Evolutionary conservation across 139 green algal species (phyloP), one percentile per base, ranked within the genome.

Genomic region (Chlamydomonas incerta): DNA sequence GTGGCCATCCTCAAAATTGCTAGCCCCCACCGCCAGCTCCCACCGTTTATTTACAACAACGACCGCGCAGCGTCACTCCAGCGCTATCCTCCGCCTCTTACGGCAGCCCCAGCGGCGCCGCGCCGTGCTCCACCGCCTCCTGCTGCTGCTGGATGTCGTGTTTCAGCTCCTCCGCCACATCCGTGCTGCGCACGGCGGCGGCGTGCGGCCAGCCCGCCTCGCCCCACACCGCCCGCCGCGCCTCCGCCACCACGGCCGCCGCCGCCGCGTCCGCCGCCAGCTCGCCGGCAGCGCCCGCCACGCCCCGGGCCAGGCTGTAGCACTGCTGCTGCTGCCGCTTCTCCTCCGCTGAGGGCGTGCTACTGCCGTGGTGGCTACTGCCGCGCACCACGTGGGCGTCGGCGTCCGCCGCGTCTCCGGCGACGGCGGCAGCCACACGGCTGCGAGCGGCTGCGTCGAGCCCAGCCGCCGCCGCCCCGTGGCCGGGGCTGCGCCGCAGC

Each of bases 201-300:
- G 29, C 76, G 76, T 83, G 74, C 62, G 62, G 76, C 76, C 76
- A 74, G 26, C 62, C 76, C 23, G 5, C 62, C 76, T 83, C 76
- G 41, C 76, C 76, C 76, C 76, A 83, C 76, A 74, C 62, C 29
- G 76, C 76, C 76, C 6, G 29, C 37, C 76, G 62, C 37, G 37
- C 62, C 62, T 83, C 76, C 28, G 28, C 62, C 37, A 37, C 62
- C 62, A n/a, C 28, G 18, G 62, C 34, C 26, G 5, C 11, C 17
- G 18, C 33, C 67, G 17, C 26, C 33, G 17, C 18, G 34, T 11
- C 33, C 33, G 33, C 33, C 33, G 20, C 34, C 33, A 3, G 4
- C 41, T 50, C 6, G 41, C 41, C 41, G 41, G 41, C 62, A 11
- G 26, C 17, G 26, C 41, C 41, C 41, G 8, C 41, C 41, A 50